A percentile compares a stretch with the other conserved stretches of the same genome.
Evolutionary conservation across 2,329 filamentous ascomycete genomes (phyloP).

Genomic region (Hymenotorrendiella dingleyae): DNA sequence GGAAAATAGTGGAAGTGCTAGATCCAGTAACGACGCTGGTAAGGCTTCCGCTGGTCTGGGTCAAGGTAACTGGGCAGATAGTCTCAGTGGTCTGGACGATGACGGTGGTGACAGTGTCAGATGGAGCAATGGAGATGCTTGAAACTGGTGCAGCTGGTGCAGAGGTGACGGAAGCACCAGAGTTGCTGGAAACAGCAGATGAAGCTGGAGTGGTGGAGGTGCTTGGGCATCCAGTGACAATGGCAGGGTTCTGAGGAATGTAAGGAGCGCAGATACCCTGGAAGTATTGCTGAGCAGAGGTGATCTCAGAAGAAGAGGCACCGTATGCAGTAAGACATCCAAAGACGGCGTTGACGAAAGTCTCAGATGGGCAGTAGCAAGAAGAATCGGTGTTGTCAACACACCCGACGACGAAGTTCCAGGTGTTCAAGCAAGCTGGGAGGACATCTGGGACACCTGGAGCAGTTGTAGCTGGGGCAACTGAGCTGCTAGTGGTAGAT

Average conservation of each 20-base stretch:
- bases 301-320: constrained; percentile 57
- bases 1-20: constrained; percentile 28
- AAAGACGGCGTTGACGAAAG: constrained; percentile 75
- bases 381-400: constrained; percentile 72
- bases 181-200: constrained; percentile 31
- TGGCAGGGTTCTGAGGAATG: constrained; percentile 72
- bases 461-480: constrained; percentile 30
- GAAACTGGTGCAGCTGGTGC: not conserved
- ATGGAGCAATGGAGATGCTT: not conserved
- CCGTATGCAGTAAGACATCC: constrained; percentile 76
- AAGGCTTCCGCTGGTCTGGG: constrained; percentile 10
- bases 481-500: constrained; percentile 1
- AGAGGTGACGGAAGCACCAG: too few relatives aligned
- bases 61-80: constrained; percentile 16
- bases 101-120: constrained; percentile 6
- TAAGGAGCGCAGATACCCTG: constrained; percentile 82
- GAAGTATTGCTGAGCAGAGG: constrained; percentile 73
- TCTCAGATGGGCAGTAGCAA: constrained; percentile 80
- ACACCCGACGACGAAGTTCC: constrained; percentile 70
- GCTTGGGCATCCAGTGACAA: constrained; percentile 65
- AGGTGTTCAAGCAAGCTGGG: constrained; percentile 87
- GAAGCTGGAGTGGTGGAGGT: constrained; percentile 43
- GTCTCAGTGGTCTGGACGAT: constrained; percentile 5
- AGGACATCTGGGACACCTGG: constrained; percentile 56
- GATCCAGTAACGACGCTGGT: constrained; percentile 20